Percentiles rank a stretch among this genome's conserved stretches.
Conservation (phyloP, 768 basidiomycete genomes). For the Trametes villosa region DNA sequence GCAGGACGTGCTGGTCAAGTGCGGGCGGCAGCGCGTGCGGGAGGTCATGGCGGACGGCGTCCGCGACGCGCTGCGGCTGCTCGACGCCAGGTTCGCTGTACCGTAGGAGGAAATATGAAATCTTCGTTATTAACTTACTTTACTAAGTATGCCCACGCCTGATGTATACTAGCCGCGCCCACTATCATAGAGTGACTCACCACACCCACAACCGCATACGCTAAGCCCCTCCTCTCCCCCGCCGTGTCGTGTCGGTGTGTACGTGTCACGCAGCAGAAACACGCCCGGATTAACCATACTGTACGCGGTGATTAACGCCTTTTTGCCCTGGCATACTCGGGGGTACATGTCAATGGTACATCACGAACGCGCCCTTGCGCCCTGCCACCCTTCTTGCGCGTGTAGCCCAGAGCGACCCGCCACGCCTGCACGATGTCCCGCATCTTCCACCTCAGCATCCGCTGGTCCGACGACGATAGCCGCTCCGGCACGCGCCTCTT, state of each 20-base stretch:
- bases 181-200: neutral
- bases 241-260: neutral
- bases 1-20: slow-evolving; percentile 62
- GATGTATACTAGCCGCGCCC: slow-evolving; percentile 11
- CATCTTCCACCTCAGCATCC: slow-evolving; percentile 45
- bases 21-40: slow-evolving; percentile 61
- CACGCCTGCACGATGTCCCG: slow-evolving; percentile 49
- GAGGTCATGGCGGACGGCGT: slow-evolving; percentile 78
- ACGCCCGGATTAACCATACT: neutral
- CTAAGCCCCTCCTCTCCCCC: neutral
- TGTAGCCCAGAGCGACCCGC: slow-evolving; percentile 26
- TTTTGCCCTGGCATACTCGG: slow-evolving; percentile 16
- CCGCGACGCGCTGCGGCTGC: slow-evolving; percentile 70
- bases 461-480: slow-evolving; percentile 39
- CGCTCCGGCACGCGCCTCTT: slow-evolving; percentile 18
- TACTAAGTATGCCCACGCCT: slow-evolving; percentile 14
- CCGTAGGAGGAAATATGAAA: slow-evolving; percentile 16
- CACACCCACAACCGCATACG: neutral
- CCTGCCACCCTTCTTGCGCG: slow-evolving; percentile 1
- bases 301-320: slow-evolving; percentile 9
- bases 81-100: slow-evolving; percentile 52
- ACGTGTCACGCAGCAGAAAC: neutral
- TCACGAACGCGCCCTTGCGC: neutral
- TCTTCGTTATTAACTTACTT: slow-evolving; percentile 17
- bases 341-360: slow-evolving; percentile 10